Evolutionary conservation across 2,329 filamentous ascomycete species (phyloP).

Genomic region (Pezicula radicicola): DNA sequence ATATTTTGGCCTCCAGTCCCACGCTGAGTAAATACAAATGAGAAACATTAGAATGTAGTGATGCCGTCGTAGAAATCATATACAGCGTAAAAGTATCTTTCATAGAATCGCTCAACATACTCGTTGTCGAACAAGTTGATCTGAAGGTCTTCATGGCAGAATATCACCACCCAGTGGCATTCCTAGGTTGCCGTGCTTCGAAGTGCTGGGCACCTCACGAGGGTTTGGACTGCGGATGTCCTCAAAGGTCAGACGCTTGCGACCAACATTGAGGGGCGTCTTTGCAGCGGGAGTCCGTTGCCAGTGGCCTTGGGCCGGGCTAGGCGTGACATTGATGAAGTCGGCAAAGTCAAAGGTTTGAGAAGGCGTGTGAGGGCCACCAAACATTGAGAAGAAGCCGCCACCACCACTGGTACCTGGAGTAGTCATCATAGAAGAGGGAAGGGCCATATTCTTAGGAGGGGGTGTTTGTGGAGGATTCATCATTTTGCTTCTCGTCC

Average conservation of each 20-base stretch:
- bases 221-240: conserved; percentile 14
- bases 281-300: conserved; percentile 25
- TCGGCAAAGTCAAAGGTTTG: conserved; percentile 91
- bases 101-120: no score
- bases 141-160: conserved; percentile 35
- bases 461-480: conserved; percentile 75
- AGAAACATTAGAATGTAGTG: neutral
- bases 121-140: no score
- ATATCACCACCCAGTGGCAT: conserved; percentile 67
- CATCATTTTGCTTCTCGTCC: conserved; percentile 48
- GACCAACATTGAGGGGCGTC: conserved; percentile 22
- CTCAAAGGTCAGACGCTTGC: conserved; percentile 26
- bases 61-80: conserved; percentile 3
- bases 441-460: conserved; percentile 66
- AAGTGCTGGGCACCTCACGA: conserved; percentile 16
- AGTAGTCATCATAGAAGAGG: conserved; percentile 87
- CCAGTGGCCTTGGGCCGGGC: conserved; percentile 87
- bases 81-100: conserved; percentile 5
- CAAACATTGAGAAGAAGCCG: conserved; percentile 62
- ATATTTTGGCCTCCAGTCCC: neutral
- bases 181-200: conserved; percentile 50
- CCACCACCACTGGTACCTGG: conserved; percentile 68
- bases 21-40: neutral
- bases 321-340: conserved; percentile 96
- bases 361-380: conserved; percentile 71